phyloP scores from a whole-genome alignment of 2,329 filamentous ascomycete species.

The Pseudofabraea citricarpa region DNA sequence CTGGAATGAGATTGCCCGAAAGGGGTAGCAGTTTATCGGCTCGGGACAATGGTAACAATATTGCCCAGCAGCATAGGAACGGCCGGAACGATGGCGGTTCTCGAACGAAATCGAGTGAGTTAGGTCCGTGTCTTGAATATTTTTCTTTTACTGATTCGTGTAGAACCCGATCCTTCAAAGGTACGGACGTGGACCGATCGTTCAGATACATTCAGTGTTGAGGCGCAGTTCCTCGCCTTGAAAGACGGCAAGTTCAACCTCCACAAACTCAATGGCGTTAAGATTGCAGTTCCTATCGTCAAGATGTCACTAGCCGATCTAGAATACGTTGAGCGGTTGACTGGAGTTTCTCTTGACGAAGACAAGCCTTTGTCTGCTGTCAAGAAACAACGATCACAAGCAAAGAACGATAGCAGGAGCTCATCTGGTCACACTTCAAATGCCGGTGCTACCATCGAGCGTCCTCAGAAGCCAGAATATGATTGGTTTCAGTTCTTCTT shows the following conservation, averaged over 20 bases:
- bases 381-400: constrained; percentile 36
- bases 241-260: constrained; percentile 96
- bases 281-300: constrained; percentile 89
- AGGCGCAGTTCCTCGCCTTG: constrained; percentile 91
- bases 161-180: constrained; percentile 79
- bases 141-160: constrained; percentile 18
- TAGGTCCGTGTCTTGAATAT: not conserved
- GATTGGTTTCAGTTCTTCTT: constrained; percentile 99
- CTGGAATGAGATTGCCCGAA: constrained; percentile 69
- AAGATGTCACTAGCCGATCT: constrained; percentile 97
- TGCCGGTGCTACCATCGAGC: constrained; percentile 60
- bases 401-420: constrained; percentile 17
- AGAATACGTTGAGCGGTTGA: constrained; percentile 85
- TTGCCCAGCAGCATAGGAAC: constrained; percentile 66
- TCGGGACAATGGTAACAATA: constrained; percentile 62
- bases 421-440: constrained; percentile 20
- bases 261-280: constrained; percentile 96
- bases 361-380: constrained; percentile 91
- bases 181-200: constrained; percentile 93
- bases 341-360: constrained; percentile 84
- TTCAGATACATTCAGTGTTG: constrained; percentile 92
- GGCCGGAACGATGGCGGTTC: constrained; percentile 52
- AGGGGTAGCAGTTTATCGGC: constrained; percentile 73
- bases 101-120: constrained; percentile 68
- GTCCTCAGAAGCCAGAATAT: constrained; percentile 66